Percentiles rank a stretch among this genome's conserved stretches.
phyloP scores from a whole-genome alignment of 192 early-diverging fungal genomes.

The Coemansia biformis region DNA sequence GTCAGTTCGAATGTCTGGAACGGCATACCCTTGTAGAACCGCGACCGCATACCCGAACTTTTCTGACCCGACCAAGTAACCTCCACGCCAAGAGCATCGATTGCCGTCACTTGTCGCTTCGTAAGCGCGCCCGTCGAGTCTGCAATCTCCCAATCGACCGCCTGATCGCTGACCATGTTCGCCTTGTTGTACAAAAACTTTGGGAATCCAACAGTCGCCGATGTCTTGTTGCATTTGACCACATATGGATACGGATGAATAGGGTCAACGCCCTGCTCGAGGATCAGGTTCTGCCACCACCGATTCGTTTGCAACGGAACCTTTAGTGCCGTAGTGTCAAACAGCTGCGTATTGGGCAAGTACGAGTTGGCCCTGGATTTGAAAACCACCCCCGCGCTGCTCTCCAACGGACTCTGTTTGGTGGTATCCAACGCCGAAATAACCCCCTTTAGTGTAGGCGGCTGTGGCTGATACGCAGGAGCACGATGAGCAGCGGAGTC shows the following conservation, averaged over 20 bases:
- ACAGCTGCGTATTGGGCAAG: conserved; percentile 27
- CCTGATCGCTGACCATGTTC: conserved; percentile 21
- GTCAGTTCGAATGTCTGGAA: conserved; percentile 48
- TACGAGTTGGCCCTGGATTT: conserved; percentile 9
- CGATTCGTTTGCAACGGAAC: conserved; percentile 42
- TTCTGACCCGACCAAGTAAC: conserved; percentile 30
- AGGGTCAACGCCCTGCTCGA: conserved; percentile 32
- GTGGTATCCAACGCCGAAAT: conserved; percentile 27
- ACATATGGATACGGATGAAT: conserved; percentile 50
- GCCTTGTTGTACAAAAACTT: conserved; percentile 9
- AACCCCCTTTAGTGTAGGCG: conserved; percentile 20
- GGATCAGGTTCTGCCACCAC: conserved; percentile 51
- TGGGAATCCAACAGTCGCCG: conserved; percentile 33
- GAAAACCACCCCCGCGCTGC: conserved; percentile 7
- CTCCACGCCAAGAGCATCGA: conserved; percentile 44
- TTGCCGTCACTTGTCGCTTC: conserved; percentile 23
- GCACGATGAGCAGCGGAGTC: conserved; percentile 5
- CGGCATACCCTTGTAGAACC: conserved; percentile 53
- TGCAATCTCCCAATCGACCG: conserved; percentile 26
- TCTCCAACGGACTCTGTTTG: conserved; percentile 34
- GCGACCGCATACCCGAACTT: conserved; percentile 27
- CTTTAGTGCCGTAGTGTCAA: conserved; percentile 11
- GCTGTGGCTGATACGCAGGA: conserved; percentile 18
- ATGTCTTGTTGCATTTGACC: conserved; percentile 23
- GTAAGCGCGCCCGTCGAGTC: conserved; percentile 18